Conservation (phyloP, 1,284 basidiomycete species). For the Kwoniella shivajii region DNA sequence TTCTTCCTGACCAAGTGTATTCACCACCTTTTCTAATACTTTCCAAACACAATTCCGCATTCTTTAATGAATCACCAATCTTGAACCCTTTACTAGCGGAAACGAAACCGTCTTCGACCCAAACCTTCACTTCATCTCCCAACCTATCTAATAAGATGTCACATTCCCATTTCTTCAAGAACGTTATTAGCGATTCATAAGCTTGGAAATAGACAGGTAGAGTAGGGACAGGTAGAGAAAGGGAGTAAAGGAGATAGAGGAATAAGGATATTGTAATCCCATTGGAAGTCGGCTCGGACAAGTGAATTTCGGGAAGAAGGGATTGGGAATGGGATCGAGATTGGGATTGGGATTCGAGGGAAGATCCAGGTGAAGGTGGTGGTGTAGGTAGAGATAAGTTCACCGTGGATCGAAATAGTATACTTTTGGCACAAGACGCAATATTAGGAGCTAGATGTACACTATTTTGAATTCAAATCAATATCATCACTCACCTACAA, state of each 20-base stretch:
- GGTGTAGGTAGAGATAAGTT: not conserved
- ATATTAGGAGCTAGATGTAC: no score
- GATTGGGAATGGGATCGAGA: not conserved
- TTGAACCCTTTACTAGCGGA: slow-evolving; percentile 10
- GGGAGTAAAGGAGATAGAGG: slow-evolving; percentile 11
- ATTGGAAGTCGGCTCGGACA: slow-evolving; percentile 2
- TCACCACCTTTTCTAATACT: slow-evolving; percentile 4
- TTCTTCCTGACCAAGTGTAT: slow-evolving; percentile 7
- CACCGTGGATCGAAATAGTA: no score
- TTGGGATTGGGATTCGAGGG: not conserved
- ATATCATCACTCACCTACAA: slow-evolving; percentile 11
- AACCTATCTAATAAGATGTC: not conserved
- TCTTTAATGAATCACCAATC: slow-evolving; percentile 8
- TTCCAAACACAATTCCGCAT: slow-evolving; percentile 3
- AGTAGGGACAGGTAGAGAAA: slow-evolving; percentile 8
- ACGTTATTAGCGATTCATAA: slow-evolving; percentile 11
- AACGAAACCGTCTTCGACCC: slow-evolving; percentile 14
- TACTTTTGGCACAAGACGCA: no score
- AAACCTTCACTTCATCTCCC: not conserved
- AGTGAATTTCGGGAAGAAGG: slow-evolving; percentile 7
- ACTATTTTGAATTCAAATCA: no score
- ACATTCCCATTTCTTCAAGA: slow-evolving; percentile 16
- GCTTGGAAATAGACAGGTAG: not conserved
- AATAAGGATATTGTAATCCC: slow-evolving; percentile 13
- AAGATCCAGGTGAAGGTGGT: not conserved